Evolutionary conservation across 148 eudicot species (phyloP), one percentile per base, ranked within the genome.

Genomic region (Vaccinium macrocarpon): DNA sequence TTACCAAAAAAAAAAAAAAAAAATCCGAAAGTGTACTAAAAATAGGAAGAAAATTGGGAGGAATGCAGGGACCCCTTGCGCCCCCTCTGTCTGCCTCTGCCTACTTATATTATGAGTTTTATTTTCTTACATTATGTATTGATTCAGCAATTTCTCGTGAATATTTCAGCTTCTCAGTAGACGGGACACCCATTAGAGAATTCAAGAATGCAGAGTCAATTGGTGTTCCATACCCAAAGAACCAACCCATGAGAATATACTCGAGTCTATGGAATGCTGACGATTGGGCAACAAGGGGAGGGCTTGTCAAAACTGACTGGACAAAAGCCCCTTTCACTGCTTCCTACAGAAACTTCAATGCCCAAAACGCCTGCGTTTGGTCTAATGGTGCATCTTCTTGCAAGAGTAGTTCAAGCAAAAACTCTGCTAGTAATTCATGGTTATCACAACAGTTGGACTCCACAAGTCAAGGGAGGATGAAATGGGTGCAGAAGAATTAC

Each of bases 181-280:
- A 87, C 32, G 87, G 83, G 0, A 87, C 87, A 8, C 89, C 89
- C 0, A 84, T 87, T 9, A 87, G 89, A 79, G 87, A 84, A 76
- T 87, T 70, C 85, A 87, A 82, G 78, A 88, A 88, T 27, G 19
- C 82, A 3, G 89, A 88, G 23, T 82, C 85, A 0, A 9, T 79
- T 6, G 89, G 89, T 2, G 89, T 88, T 0, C 55, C 87, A 66
- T 88, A 82, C 84, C 89, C 87, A 1, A 87, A 87, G 83, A 42
- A 78, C 80, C 89, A 87, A n/a, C 76, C 89, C 23, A 87, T 85
- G 89, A 87, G 85, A 66, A 77, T 87, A 19, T 85, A 84, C 81
- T 87, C 87, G 0, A 87, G 89, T 50, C 42, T 87, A 6, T 87
- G 89, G 89, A 82, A 85, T 27, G 89, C 89, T 0, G 89, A 87